Conservation (phyloP, 176 grass and related monocot species). For the Melocanna baccifera region DNA sequence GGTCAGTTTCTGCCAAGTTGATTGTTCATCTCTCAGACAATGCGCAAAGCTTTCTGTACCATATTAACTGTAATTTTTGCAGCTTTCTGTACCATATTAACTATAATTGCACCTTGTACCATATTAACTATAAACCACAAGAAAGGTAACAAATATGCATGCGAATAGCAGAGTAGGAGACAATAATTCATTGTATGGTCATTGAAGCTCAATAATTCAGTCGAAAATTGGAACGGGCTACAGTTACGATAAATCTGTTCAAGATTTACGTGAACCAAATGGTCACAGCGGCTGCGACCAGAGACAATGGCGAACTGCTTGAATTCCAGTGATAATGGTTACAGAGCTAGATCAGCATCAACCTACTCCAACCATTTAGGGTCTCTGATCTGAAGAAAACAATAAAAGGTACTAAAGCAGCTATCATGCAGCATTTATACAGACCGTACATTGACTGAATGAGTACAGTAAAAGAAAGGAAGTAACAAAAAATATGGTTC, state of each 20-base stretch:
- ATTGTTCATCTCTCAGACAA: constrained; percentile 6
- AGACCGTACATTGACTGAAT: constrained; percentile 8
- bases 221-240: background rate
- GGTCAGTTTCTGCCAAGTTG: background rate
- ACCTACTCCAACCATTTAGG: background rate
- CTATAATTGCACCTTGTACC: no score
- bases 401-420: background rate
- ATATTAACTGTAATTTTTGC: background rate
- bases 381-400: background rate
- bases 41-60: background rate
- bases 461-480: background rate
- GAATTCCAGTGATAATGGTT: background rate
- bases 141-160: background rate
- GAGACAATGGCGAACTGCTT: background rate
- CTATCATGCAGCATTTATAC: background rate
- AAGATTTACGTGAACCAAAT: background rate
- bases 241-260: background rate
- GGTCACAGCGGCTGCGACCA: background rate
- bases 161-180: background rate
- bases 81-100: no score
- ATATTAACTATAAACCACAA: background rate
- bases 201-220: background rate
- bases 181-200: no score
- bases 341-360: background rate
- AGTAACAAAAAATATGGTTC: constrained; percentile 8